phyloP scores from a whole-genome alignment of 2,329 filamentous ascomycete genomes.

The Chalara sp. region DNA sequence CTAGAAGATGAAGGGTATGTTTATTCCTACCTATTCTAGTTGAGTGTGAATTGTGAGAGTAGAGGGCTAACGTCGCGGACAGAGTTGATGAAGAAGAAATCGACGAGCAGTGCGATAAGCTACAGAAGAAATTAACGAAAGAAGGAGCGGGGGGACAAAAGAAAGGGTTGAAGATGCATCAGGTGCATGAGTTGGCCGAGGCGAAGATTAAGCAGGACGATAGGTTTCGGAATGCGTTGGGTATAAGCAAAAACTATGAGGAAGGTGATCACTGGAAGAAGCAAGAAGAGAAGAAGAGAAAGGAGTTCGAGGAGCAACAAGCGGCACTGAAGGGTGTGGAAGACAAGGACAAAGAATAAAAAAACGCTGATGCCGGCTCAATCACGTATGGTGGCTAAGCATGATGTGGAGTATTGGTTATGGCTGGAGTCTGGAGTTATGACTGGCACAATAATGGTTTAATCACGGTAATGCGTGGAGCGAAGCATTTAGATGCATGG shows the following conservation, averaged over 20 bases:
- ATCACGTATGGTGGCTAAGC: no score
- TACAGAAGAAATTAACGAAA: conserved; percentile 55
- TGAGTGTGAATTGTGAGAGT: neutral
- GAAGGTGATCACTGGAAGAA: conserved; percentile 81
- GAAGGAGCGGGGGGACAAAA: conserved; percentile 33
- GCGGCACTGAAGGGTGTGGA: neutral
- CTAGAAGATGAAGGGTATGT: conserved; percentile 83
- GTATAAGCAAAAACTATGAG: conserved; percentile 79
- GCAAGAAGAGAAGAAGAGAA: conserved; percentile 62
- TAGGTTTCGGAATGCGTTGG: conserved; percentile 75
- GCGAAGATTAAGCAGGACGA: conserved; percentile 97
- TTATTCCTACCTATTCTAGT: neutral
- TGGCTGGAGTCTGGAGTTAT: neutral
- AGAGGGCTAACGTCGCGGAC: conserved; percentile 6
- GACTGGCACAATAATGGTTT: no score
- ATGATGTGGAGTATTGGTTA: neutral
- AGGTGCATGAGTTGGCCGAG: conserved; percentile 92
- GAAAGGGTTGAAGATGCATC: conserved; percentile 74
- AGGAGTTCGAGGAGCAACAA: neutral
- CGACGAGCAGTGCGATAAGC: conserved; percentile 61
- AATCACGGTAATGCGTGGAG: no score
- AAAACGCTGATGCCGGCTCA: no score
- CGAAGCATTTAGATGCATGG: no score
- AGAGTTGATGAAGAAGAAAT: conserved; percentile 87
- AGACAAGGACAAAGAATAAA: neutral